phyloP scores from a whole-genome alignment of 1,284 basidiomycete genomes.

The Trichosporon ovoides region DNA sequence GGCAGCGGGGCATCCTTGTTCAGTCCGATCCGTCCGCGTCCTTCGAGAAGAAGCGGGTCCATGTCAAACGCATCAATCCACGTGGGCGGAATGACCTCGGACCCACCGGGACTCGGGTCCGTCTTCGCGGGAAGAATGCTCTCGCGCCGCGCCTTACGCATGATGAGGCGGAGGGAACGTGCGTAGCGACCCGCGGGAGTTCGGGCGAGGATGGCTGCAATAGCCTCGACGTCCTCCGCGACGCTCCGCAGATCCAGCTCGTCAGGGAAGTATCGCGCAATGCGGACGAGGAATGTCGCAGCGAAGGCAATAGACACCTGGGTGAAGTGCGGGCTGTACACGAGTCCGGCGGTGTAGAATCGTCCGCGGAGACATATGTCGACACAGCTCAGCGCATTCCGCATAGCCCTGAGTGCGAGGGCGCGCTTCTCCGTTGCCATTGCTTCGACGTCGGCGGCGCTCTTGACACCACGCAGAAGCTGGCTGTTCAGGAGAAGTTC shows the following conservation, averaged over 20 bases:
- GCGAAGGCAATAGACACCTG: slow-evolving; percentile 58
- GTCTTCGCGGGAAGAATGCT: neutral
- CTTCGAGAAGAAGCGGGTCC: neutral
- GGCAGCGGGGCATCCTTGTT: slow-evolving; percentile 25
- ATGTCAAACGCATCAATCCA: slow-evolving; percentile 7
- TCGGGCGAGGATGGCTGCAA: slow-evolving; percentile 64
- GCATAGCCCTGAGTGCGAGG: slow-evolving; percentile 28
- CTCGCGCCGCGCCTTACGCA: slow-evolving; percentile 66
- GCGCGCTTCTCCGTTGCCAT: slow-evolving; percentile 25
- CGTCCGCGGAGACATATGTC: slow-evolving; percentile 21
- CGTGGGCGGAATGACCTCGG: neutral
- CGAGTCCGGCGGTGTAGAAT: slow-evolving; percentile 70
- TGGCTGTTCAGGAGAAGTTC: slow-evolving; percentile 31
- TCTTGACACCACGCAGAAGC: slow-evolving; percentile 25
- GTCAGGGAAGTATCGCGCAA: slow-evolving; percentile 73
- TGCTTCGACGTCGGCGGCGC: slow-evolving; percentile 21
- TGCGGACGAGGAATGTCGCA: slow-evolving; percentile 72
- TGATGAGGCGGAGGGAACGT: slow-evolving; percentile 71
- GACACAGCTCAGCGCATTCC: slow-evolving; percentile 25
- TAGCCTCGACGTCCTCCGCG: slow-evolving; percentile 63
- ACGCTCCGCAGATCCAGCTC: slow-evolving; percentile 69
- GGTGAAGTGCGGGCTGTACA: slow-evolving; percentile 54
- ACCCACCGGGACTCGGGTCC: neutral
- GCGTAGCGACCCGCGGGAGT: slow-evolving; percentile 80
- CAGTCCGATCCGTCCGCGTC: slow-evolving; percentile 20